Evolutionary conservation across 768 basidiomycete genomes (phyloP), one percentile per base, ranked within the genome.

Genomic region (Leccinellum luteum): DNA sequence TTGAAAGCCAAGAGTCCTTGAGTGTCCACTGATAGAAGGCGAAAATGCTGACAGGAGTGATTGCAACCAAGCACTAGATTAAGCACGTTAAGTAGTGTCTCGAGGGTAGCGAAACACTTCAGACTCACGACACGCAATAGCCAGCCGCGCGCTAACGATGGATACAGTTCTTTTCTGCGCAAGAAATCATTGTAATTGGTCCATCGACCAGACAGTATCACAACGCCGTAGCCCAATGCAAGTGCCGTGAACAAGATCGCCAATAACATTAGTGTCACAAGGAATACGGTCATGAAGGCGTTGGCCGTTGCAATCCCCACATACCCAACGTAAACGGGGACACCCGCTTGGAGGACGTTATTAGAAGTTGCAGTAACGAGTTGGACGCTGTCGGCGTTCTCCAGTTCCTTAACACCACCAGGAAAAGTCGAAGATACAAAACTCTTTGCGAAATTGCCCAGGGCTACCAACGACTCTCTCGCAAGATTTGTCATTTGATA

Each of bases 1-100:
- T 80, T 0, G 93, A 82, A 3, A 96, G 78, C 87, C 92, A 93
- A 0, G 94, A 94, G 72, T 98, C 94, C 57, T 83, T 76, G 60
- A 94, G 77, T 1, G 90, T 91, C 92, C 94, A 98, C 71, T 98
- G 94, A 71, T 88, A 94, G 66, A 97, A 82, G 8, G 84, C 78
- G 63, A 97, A 92, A 60, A 89, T 82, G 60, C 85, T 72, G 57
- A 93, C 75, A 9, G 95, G 95, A 51, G 83, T 76, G 62, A 85
- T 76, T 25, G 79, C 73, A 47, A 91, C 71, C n/a, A 94, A 71
- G 15, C 78, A 83, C 86, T 89, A 59, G 14, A 53, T 31, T 13
- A 52, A 10, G 12, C 9, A 31, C 38, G 27, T 61, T 12, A 64
- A 48, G 6, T 34, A 8, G 41, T 19, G 50, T 25, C 56, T 23